Conservation (phyloP, 176 grass and related monocot species). For the Coix lacrymajobi region DNA sequence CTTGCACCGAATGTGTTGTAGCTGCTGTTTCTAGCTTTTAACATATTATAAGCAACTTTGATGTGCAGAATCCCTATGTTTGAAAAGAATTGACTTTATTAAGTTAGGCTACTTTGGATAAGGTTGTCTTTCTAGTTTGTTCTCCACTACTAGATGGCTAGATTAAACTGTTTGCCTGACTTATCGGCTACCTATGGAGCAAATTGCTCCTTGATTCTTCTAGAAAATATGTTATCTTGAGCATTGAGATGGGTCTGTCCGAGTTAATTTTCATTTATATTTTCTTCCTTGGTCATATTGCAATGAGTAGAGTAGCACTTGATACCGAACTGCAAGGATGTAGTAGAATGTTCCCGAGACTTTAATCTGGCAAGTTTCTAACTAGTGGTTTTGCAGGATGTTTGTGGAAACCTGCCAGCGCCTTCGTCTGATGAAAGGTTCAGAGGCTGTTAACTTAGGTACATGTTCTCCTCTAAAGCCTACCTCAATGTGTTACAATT, state of each 20-base stretch:
- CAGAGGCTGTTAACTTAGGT: slow-evolving; percentile 78
- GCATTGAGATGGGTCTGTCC: neutral
- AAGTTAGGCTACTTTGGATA: slow-evolving; percentile 21
- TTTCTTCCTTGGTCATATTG: neutral
- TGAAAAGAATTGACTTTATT: slow-evolving; percentile 7
- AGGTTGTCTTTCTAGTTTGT: slow-evolving; percentile 36
- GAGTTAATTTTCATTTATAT: neutral
- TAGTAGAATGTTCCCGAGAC: neutral
- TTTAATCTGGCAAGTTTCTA: slow-evolving; percentile 11
- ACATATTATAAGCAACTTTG: slow-evolving; percentile 20
- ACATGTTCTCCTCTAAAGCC: neutral
- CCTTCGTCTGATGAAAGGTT: slow-evolving; percentile 83
- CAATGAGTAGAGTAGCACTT: neutral
- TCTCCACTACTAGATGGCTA: slow-evolving; percentile 19
- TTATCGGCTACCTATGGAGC: neutral
- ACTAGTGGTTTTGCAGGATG: slow-evolving; percentile 45
- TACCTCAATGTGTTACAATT: neutral
- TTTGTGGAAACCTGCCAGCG: slow-evolving; percentile 80
- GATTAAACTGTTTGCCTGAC: neutral
- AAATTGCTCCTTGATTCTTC: slow-evolving; percentile 17
- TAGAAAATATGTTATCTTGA: neutral
- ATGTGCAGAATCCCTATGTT: neutral
- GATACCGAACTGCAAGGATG: neutral
- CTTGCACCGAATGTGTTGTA: neutral
- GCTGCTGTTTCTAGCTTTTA: neutral